phyloP scores from a whole-genome alignment of 768 basidiomycete species.

The Gloeopeniophorella convolvens region DNA sequence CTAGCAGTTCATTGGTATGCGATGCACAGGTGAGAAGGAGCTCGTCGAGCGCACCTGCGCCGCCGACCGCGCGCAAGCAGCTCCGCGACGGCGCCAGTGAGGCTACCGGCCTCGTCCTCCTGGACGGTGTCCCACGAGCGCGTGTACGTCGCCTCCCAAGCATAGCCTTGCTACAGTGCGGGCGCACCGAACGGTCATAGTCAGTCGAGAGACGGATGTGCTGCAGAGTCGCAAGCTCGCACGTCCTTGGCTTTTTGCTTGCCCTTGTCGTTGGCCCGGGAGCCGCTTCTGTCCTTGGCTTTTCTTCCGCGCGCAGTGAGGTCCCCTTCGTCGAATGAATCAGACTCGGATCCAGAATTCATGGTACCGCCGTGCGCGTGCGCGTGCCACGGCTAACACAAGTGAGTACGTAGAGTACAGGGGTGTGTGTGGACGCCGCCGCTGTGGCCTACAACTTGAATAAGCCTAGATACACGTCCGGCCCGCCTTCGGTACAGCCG shows the following conservation, averaged over 20 bases:
- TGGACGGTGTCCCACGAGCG: slow-evolving; percentile 97
- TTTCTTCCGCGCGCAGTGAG: slow-evolving; percentile 13
- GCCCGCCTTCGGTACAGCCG: too few relatives aligned
- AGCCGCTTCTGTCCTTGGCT: slow-evolving; percentile 1
- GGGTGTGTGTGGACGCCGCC: too few relatives aligned
- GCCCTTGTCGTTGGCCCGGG: slow-evolving; percentile 10
- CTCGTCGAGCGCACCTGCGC: slow-evolving; percentile 51
- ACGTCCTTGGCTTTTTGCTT: slow-evolving; percentile 20
- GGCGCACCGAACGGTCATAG: background rate
- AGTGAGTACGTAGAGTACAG: too few relatives aligned
- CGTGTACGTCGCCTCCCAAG: slow-evolving; percentile 94
- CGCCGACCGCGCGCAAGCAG: slow-evolving; percentile 81
- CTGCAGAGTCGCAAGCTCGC: background rate
- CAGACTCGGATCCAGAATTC: slow-evolving; percentile 15
- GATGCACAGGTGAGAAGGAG: slow-evolving; percentile 1
- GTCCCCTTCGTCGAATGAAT: slow-evolving; percentile 14
- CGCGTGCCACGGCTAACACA: background rate
- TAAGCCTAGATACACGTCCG: too few relatives aligned
- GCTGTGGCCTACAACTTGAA: too few relatives aligned
- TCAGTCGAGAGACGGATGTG: background rate
- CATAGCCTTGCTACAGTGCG: slow-evolving; percentile 63
- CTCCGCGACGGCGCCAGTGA: slow-evolving; percentile 86
- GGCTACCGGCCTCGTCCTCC: slow-evolving; percentile 89
- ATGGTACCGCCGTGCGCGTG: slow-evolving; percentile 2
- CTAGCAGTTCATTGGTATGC: slow-evolving; percentile 32